Evolutionary conservation across 805 yeast species (phyloP), one percentile per base, ranked within the genome.

Genomic region (Wickerhamiella bombiphila): DNA sequence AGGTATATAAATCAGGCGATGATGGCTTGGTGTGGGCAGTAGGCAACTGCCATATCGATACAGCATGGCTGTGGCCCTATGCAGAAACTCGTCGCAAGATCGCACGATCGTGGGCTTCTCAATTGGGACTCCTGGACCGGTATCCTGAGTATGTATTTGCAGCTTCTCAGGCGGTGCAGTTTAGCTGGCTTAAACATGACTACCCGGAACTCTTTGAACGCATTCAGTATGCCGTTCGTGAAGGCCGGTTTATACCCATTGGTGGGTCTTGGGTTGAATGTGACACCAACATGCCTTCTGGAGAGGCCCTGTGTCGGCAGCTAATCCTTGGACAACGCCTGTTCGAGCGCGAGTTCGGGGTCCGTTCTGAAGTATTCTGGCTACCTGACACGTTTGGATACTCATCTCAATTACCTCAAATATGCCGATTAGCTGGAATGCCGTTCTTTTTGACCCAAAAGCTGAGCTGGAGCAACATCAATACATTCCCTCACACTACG

Each of bases 31-130:
- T 86, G 8, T 78, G 64, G 57, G 94, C 81, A 6, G 69, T 91
- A 46, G 98, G 98, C 31, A 81, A 91, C 56, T 91, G 97, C 56
- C 97, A 86, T 57, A 86, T 86, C 49, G 98, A 88, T 53, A 88
- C 97, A 14, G 97, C 97, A 13, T 88, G 98, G 98, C 66, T 85
- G 41, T 88, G 98, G 98, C 97, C 96, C n/a, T 88, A 79, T 64
- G 96, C 94, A 2, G 96, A 91, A 56, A 83, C 97, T 1, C 77
- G 80, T 49, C 71, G 97, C 37, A 88, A 88, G 54, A 73, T 88
- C 39, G 94, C 86, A 2, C 69, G 98, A 46, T 82, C 94, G 4
- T 88, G 97, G 97, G 76, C 94, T 0, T 74, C 94, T 7, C 98
- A 88, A 61, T 63, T 88, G 36, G 76, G 82, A 38, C 59, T 91